phyloP scores from a whole-genome alignment of 192 early-diverging fungal genomes.

The Funneliformis mosseae region DNA sequence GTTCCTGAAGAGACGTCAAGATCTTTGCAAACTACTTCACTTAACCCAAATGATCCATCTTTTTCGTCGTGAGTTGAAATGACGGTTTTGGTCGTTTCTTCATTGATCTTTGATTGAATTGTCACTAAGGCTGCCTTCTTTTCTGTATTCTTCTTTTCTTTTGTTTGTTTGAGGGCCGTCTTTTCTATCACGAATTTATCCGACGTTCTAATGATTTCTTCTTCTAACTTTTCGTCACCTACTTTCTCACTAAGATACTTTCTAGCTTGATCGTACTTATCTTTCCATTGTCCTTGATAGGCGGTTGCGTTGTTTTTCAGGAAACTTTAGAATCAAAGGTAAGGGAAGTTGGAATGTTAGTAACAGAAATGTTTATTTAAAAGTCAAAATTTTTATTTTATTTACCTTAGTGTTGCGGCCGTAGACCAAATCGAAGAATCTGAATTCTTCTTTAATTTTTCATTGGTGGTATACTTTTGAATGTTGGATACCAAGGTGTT shows the following conservation, averaged over 20 bases:
- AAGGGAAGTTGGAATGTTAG: background rate
- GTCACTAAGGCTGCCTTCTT: background rate
- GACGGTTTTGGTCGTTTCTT: background rate
- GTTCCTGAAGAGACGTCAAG: background rate
- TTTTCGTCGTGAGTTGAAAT: conserved; percentile 1
- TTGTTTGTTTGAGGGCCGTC: background rate
- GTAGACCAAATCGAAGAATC: background rate
- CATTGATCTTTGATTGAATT: background rate
- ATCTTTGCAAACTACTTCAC: background rate
- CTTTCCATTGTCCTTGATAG: background rate
- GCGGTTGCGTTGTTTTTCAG: background rate
- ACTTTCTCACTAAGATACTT: background rate
- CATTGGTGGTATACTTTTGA: background rate
- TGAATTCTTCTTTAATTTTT: background rate
- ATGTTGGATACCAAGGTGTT: too few relatives aligned
- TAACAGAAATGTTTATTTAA: background rate
- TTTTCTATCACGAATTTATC: background rate
- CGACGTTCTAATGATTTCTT: background rate
- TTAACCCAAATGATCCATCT: conserved; percentile 13
- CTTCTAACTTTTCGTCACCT: background rate
- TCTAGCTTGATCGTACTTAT: background rate
- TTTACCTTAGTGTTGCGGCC: background rate
- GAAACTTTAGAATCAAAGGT: background rate
- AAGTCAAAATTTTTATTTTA: too few relatives aligned
- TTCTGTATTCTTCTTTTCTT: background rate